Evolutionary conservation across 495 filamentous ascomycete species (phyloP).

Genomic region (Aspergillus bridgeri): DNA sequence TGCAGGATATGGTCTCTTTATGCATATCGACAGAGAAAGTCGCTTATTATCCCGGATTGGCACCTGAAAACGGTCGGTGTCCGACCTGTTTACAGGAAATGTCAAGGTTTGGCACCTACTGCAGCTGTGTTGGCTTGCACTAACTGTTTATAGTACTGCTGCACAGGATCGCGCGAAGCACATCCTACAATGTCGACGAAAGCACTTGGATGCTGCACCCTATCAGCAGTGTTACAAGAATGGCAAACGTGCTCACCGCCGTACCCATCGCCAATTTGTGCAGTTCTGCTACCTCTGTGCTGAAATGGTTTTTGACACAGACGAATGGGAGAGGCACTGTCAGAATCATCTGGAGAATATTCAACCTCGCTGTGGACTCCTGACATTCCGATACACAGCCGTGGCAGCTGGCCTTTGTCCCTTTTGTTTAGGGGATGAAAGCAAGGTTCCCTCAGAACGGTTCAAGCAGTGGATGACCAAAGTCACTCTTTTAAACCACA

Average conservation of each 20-base stretch:
- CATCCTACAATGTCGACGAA: slow-evolving; percentile 22
- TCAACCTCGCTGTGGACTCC: slow-evolving; percentile 15
- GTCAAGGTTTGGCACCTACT: not conserved
- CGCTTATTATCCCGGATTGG: slow-evolving; percentile 16
- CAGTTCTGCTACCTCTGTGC: slow-evolving; percentile 21
- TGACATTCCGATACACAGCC: slow-evolving; percentile 19
- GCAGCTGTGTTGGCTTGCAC: not conserved
- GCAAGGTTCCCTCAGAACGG: slow-evolving; percentile 10
- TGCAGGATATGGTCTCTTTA: slow-evolving; percentile 18
- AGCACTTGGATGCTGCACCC: slow-evolving; percentile 13
- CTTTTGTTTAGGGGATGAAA: slow-evolving; percentile 15
- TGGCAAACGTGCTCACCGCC: slow-evolving; percentile 19
- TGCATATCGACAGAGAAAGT: slow-evolving; percentile 16
- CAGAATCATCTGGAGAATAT: slow-evolving; percentile 14
- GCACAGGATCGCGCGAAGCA: slow-evolving; percentile 17
- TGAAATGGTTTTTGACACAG: slow-evolving; percentile 7
- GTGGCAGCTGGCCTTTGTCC: slow-evolving; percentile 13
- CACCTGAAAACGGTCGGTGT: slow-evolving; percentile 10
- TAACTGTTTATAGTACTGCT: slow-evolving; percentile 11
- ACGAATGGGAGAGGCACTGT: slow-evolving; percentile 12
- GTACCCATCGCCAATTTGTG: slow-evolving; percentile 13
- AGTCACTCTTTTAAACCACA: slow-evolving; percentile 17
- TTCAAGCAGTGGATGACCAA: slow-evolving; percentile 16
- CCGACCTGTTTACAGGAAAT: slow-evolving; percentile 10
- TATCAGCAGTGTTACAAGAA: slow-evolving; percentile 24